Evolutionary conservation across 176 grass and related monocot species (phyloP).

Genomic region (Stipa capillata): DNA sequence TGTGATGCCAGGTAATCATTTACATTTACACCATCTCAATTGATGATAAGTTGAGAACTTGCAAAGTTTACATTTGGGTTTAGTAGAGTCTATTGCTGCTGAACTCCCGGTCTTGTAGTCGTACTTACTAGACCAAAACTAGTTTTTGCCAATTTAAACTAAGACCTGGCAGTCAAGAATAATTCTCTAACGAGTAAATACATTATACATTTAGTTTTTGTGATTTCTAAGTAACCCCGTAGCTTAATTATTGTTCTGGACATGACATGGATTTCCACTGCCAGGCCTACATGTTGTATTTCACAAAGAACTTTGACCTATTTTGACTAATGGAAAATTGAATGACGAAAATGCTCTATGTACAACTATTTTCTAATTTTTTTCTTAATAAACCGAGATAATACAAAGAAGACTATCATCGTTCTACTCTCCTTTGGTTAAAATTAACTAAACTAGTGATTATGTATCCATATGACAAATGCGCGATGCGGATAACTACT

Average conservation of each 20-base stretch:
- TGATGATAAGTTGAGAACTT: not conserved
- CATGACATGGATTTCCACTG: not conserved
- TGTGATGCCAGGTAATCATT: not conserved
- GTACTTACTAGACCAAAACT: not conserved
- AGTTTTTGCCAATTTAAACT: not conserved
- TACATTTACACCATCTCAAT: not conserved
- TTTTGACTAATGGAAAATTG: not conserved
- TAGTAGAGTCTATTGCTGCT: not conserved
- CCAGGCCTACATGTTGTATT: not conserved
- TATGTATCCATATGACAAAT: not conserved
- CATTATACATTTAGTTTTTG: not conserved
- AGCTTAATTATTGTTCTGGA: not conserved
- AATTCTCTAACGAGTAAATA: not conserved
- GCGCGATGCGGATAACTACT: not conserved
- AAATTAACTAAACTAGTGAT: not conserved
- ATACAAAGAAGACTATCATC: not conserved
- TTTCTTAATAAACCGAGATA: too few species aligned
- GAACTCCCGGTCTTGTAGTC: not conserved
- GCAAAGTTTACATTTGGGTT: not conserved
- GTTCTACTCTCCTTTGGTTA: not conserved
- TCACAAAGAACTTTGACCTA: not conserved
- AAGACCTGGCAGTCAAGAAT: not conserved
- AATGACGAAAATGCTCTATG: not conserved
- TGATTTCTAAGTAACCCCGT: not conserved
- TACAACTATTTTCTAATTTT: not conserved